These are phyloP conservation scores for Phellinidium pouzarii DNA, from an alignment of 1,284 basidiomycete genomes.

Conservation along the genomic window DNA sequence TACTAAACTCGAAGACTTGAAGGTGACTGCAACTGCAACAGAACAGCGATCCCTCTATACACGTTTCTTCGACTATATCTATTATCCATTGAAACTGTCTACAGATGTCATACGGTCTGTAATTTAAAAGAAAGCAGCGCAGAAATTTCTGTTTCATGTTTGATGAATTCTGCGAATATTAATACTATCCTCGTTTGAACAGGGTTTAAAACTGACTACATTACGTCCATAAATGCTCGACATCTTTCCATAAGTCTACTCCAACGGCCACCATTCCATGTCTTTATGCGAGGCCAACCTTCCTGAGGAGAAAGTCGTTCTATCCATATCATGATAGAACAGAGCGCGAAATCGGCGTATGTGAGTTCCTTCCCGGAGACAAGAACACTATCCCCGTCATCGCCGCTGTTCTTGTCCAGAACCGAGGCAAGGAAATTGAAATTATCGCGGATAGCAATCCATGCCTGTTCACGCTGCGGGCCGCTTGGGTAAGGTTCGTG, in stretches of 20 bases:
- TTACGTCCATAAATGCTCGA: constrained; percentile 54
- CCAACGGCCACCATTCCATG: constrained; percentile 63
- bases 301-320: constrained; percentile 60
- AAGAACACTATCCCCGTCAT: constrained; percentile 52
- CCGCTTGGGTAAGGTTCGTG: constrained; percentile 29
- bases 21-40: too few relatives aligned
- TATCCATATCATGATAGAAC: constrained; percentile 64
- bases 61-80: too few relatives aligned
- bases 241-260: constrained; percentile 51
- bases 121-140: too few relatives aligned
- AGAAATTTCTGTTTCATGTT: too few relatives aligned
- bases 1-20: too few relatives aligned
- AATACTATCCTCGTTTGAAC: background rate
- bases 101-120: too few relatives aligned
- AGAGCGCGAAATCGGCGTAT: constrained; percentile 66
- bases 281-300: constrained; percentile 53
- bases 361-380: constrained; percentile 57
- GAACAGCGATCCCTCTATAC: too few relatives aligned
- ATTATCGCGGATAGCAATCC: constrained; percentile 54
- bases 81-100: too few relatives aligned
- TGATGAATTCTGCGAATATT: background rate
- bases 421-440: constrained; percentile 57
- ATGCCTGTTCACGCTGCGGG: constrained; percentile 52
- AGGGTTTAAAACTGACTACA: background rate
- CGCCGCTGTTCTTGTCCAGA: constrained; percentile 54